Evolutionary conservation across 495 filamentous ascomycete species (phyloP), one percentile per base, ranked within the genome.

Genomic region (Hypoxylon crocopeplum): DNA sequence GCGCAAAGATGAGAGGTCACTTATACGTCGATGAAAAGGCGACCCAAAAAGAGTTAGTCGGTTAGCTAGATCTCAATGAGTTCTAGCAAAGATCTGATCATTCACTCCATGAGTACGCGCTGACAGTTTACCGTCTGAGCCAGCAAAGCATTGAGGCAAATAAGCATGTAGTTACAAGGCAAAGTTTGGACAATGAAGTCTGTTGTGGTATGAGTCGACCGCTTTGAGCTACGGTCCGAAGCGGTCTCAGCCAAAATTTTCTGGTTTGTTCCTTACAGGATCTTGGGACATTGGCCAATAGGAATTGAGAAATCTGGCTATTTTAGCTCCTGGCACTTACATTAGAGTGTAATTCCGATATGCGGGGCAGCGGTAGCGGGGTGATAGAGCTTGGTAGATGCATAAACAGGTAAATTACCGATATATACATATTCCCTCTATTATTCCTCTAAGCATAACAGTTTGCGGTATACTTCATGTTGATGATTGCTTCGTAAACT

Each of bases 161-260:
- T 27, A 41, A 27, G 24, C 24, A 3, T 27, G 24, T 3, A 27
- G 24, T 27, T n/a, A n/a, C n/a, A 27, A 8, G 8, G 24, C 8
- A 4, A 27, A 8, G 3, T 27, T 27, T 27, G 29, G 37, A 63
- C 59, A 63, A 63, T 63, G 59, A 63, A 63, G 59, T 12, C 30
- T 56, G 48, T 52, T 32, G 33, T 25, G 12, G 34, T 45, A 51
- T 57, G 59, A 53, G 53, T 63, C 59, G 53, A 62, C 42, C 3
- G 19, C 59, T 58, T 63, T 63, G 53, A 63, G 42, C 48, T 41
- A 54, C 36, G 42, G 59, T 63, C 59, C 59, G 59, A 63, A 48
- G 59, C 59, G 41, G 53, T 48, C 33, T 47, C 39, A 32, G 8
- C 19, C 34, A 49, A 51, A 56, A 41, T 38, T 29, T 41, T 62